Conservation (phyloP, 2,329 filamentous ascomycete genomes). For the Pestalotiopsis fici region DNA sequence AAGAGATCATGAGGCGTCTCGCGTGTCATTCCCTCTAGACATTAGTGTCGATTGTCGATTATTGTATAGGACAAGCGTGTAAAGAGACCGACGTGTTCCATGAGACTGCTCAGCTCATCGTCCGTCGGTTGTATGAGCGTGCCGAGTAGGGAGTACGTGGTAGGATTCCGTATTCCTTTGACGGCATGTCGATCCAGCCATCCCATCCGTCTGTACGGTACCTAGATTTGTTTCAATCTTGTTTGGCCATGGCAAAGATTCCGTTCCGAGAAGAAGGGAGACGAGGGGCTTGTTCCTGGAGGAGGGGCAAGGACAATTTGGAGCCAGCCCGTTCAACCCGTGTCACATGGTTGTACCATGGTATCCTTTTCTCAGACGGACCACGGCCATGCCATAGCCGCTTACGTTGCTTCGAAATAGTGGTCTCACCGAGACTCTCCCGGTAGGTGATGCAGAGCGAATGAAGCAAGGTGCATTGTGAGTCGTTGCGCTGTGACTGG, state of each 20-base stretch:
- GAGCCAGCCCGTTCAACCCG: neutral
- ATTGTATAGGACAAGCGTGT: neutral
- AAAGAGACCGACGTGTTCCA: neutral
- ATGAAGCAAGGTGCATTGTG: neutral
- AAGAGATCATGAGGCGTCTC: neutral
- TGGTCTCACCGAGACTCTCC: constrained; percentile 2
- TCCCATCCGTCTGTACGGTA: neutral
- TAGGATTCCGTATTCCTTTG: neutral
- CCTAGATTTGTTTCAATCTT: neutral
- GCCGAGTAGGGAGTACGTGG: neutral
- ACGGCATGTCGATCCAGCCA: neutral
- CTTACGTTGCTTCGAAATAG: constrained; percentile 1
- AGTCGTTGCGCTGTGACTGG: neutral
- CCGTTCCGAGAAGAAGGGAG: neutral
- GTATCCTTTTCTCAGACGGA: neutral
- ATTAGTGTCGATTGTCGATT: neutral
- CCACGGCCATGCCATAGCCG: neutral
- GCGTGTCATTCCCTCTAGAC: neutral
- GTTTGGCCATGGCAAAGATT: neutral
- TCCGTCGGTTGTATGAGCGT: neutral
- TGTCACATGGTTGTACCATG: neutral
- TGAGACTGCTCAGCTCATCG: neutral
- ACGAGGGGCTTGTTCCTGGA: neutral
- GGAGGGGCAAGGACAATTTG: neutral
- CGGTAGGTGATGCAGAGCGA: neutral